A percentile compares a stretch with the other conserved stretches of the same genome.
Conservation (phyloP, 371 early-diverging fungal genomes). For the Mucor irregularis region DNA sequence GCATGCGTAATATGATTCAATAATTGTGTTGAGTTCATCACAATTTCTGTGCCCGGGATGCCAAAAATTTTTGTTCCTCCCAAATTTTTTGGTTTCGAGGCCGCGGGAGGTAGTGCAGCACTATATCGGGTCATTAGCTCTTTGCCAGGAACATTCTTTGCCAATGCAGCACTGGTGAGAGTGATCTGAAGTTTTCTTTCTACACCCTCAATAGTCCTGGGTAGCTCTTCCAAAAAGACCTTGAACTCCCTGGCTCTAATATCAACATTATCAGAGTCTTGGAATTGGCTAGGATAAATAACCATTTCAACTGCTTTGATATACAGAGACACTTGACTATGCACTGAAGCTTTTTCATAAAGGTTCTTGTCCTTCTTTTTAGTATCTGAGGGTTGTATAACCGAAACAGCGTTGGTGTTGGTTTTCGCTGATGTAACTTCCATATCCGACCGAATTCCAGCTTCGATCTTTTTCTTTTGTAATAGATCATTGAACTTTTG, state of each 20-base stretch:
- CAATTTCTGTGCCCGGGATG: conserved; percentile 55
- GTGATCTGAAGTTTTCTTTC: conserved; percentile 30
- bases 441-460: conserved; percentile 21
- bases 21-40: conserved; percentile 49
- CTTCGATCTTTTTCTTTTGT: conserved; percentile 58
- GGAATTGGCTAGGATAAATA: conserved; percentile 69
- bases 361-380: neutral
- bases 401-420: neutral
- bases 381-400: neutral
- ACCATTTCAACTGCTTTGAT: conserved; percentile 47
- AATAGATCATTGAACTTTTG: conserved; percentile 53
- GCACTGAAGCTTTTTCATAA: conserved; percentile 1
- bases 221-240: conserved; percentile 20
- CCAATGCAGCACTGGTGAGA: conserved; percentile 37
- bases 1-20: conserved; percentile 41
- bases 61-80: conserved; percentile 61
- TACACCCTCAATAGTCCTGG: conserved; percentile 15
- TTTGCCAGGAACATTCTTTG: conserved; percentile 46
- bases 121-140: conserved; percentile 30
- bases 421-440: neutral
- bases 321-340: conserved; percentile 23
- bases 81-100: conserved; percentile 25
- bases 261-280: conserved; percentile 73
- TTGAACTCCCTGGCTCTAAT: conserved; percentile 35
- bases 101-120: conserved; percentile 26